Conservation (phyloP, 306 rosid species). For the Quercus berberidifolia region DNA sequence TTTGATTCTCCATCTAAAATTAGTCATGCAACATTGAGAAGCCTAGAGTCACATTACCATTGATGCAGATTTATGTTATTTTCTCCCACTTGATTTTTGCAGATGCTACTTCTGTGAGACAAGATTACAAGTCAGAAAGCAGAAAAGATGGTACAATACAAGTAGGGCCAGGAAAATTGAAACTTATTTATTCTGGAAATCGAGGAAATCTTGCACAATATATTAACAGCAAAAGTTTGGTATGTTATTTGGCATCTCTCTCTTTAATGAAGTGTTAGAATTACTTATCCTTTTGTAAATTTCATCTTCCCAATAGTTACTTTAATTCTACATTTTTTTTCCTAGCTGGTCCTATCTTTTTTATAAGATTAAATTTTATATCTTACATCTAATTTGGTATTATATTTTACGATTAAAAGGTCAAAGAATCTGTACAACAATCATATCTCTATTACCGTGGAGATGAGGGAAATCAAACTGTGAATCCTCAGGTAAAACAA, state of each 20-base stretch:
- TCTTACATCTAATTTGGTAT: too few species aligned
- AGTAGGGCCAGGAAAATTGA: slow-evolving; percentile 49
- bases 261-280: too few species aligned
- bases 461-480: slow-evolving; percentile 32
- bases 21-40: not conserved
- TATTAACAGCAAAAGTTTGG: slow-evolving; percentile 39
- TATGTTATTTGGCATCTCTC: slow-evolving; percentile 19
- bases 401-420: slow-evolving; percentile 17
- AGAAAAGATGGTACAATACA: slow-evolving; percentile 28
- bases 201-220: slow-evolving; percentile 33
- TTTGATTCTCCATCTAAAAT: not conserved
- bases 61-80: slow-evolving; percentile 6
- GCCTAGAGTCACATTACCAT: slow-evolving; percentile 1
- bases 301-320: too few species aligned
- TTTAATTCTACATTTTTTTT: too few species aligned
- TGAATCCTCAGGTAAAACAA: slow-evolving; percentile 35
- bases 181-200: slow-evolving; percentile 36
- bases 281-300: too few species aligned
- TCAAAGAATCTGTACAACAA: slow-evolving; percentile 38
- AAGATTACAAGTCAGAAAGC: slow-evolving; percentile 27
- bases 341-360: too few species aligned
- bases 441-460: slow-evolving; percentile 43
- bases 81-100: slow-evolving; percentile 20
- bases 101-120: slow-evolving; percentile 56
- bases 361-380: too few species aligned